Evolutionary conservation across 495 filamentous ascomycete genomes (phyloP), one percentile per base, ranked within the genome.

Genomic region (Podospora pseudocomata): DNA sequence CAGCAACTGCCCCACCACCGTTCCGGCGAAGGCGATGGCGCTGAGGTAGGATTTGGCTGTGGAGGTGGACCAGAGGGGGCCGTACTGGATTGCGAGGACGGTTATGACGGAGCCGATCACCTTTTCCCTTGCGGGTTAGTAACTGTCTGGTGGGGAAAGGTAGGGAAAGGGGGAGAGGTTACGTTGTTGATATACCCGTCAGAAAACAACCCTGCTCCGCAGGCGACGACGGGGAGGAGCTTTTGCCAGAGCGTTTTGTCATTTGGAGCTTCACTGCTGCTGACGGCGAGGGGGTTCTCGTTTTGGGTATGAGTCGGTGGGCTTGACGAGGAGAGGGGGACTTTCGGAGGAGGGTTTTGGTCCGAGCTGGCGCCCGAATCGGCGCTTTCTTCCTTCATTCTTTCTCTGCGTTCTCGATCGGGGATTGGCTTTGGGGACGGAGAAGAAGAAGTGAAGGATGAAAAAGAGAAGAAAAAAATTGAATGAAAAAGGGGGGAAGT

Each of bases 151-250:
- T 15, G n/a, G 28, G 9, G 26, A 54, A 27, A 55, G 66, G 32
- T 2, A 0, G 3, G n/a, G 20, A 20, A 55, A 16, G 13, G 26
- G 34, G 16, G 32, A 66, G 71, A 13, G 23, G 23, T 23, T 67
- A 82, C 91, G 66, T 89, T 90, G 81, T 96, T 94, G 74, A 96
- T 85, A 76, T 96, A 97, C 15, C 93, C 93, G 76, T 97, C 93
- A 19, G 91, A 92, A 77, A 96, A 96, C 3, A 97, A 82, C 70
- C 93, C 93, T 56, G 93, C 91, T 67, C 93, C 93, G 72, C 93
- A 97, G 60, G 93, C 92, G 63, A 95, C 87, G 1, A 85, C 84
- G 26, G 84, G 84, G 70, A 80, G 70, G 26, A 81, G 74, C 18
- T 67, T 34, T 13, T 67, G 64, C 68, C 74, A 67, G 66, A 72